These are phyloP conservation scores for Schwanniomyces etchellsii DNA, from an alignment of 1,139 yeast species.

Conservation along the genomic window DNA sequence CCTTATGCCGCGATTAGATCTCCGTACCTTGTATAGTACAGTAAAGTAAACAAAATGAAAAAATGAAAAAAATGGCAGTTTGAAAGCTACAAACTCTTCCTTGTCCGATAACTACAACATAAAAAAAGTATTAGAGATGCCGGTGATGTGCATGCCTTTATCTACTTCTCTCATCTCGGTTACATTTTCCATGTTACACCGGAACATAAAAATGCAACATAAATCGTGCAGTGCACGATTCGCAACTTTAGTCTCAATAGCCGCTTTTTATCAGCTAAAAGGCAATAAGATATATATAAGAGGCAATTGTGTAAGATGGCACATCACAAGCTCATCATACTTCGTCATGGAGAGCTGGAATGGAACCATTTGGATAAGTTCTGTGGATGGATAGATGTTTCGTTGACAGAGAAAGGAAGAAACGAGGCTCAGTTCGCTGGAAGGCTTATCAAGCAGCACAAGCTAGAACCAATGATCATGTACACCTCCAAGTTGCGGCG, in stretches of 20 bases:
- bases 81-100: too few species aligned
- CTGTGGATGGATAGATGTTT: conserved; percentile 83
- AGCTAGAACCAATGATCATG: conserved; percentile 46
- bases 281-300: neutral
- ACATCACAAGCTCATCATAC: conserved; percentile 39
- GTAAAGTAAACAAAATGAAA: too few species aligned
- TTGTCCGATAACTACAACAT: too few species aligned
- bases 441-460: conserved; percentile 34
- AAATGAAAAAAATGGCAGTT: too few species aligned
- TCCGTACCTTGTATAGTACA: too few species aligned
- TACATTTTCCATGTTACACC: neutral
- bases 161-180: too few species aligned
- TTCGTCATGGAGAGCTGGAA: conserved; percentile 74
- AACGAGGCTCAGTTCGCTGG: conserved; percentile 61
- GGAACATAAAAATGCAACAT: neutral
- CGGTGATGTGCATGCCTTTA: too few species aligned
- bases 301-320: conserved; percentile 4
- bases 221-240: neutral
- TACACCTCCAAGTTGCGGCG: conserved; percentile 64
- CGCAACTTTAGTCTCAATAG: neutral
- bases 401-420: conserved; percentile 54
- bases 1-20: neutral
- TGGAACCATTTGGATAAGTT: conserved; percentile 67
- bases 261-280: conserved; percentile 1
- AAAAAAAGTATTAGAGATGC: too few species aligned